Conservation (phyloP, 257 asterid species). For the Scutellaria barbata region DNA sequence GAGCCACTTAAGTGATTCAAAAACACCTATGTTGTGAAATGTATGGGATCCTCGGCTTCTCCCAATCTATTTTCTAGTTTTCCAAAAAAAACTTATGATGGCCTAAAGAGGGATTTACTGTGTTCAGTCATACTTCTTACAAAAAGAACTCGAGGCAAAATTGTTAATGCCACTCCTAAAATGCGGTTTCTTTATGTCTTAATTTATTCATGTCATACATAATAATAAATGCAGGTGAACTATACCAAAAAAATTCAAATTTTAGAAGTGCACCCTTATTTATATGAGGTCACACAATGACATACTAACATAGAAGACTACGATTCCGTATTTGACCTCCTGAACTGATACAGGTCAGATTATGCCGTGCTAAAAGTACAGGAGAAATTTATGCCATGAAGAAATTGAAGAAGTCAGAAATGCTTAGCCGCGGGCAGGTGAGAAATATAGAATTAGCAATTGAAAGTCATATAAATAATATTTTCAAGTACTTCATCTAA, state of each 20-base stretch:
- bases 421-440: constrained; percentile 99
- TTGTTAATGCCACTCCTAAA: not conserved
- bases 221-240: not conserved
- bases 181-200: not conserved
- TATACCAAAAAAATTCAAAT: constrained; percentile 5
- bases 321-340: constrained; percentile 29
- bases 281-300: constrained; percentile 18
- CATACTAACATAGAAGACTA: not conserved
- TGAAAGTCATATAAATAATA: constrained; percentile 3
- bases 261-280: not conserved
- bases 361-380: constrained; percentile 83
- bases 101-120: not conserved
- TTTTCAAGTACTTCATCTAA: constrained; percentile 16
- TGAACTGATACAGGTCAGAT: constrained; percentile 71
- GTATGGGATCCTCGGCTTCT: not conserved
- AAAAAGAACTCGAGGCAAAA: not conserved
- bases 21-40: too few species aligned
- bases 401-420: constrained; percentile 89
- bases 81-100: not conserved
- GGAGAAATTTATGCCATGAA: constrained; percentile 98
- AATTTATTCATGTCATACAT: not conserved
- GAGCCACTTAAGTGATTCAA: too few species aligned
- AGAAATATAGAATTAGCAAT: constrained; percentile 21
- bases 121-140: not conserved
- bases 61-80: constrained; percentile 7